phyloP scores from a whole-genome alignment of 768 basidiomycete genomes.

The Suillus luteus region DNA sequence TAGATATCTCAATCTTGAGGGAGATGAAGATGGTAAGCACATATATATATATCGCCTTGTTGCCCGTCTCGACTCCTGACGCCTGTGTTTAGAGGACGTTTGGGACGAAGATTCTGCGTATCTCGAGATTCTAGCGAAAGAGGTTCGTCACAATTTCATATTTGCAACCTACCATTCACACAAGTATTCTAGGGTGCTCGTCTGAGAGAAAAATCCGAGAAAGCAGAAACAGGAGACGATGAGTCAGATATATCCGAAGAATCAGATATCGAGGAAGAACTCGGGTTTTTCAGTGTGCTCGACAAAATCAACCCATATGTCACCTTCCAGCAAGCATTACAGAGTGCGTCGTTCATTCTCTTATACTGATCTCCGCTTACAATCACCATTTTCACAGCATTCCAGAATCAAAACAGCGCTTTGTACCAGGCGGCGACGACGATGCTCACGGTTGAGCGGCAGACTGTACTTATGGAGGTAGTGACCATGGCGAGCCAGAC shows the following conservation, averaged over 20 bases:
- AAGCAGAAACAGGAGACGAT: slow-evolving; percentile 35
- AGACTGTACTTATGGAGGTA: slow-evolving; percentile 41
- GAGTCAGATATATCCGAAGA: slow-evolving; percentile 47
- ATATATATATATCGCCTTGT: not conserved
- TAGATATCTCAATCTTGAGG: slow-evolving; percentile 60
- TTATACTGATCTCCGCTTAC: slow-evolving; percentile 13
- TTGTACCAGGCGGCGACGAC: slow-evolving; percentile 47
- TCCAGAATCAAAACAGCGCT: slow-evolving; percentile 71
- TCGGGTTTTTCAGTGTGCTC: slow-evolving; percentile 83
- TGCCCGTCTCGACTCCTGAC: slow-evolving; percentile 3
- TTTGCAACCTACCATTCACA: slow-evolving; percentile 1
- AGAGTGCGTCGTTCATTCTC: slow-evolving; percentile 49
- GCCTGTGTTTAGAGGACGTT: slow-evolving; percentile 63
- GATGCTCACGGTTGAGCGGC: slow-evolving; percentile 69
- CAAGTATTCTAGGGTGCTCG: slow-evolving; percentile 59
- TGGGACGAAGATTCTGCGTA: slow-evolving; percentile 92
- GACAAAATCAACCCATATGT: slow-evolving; percentile 78
- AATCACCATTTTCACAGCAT: slow-evolving; percentile 43
- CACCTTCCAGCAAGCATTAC: slow-evolving; percentile 76
- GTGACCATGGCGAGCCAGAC: not conserved
- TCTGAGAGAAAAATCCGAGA: slow-evolving; percentile 63
- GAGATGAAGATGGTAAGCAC: slow-evolving; percentile 58
- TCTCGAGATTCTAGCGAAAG: slow-evolving; percentile 80
- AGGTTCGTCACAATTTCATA: slow-evolving; percentile 46
- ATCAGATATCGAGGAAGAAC: slow-evolving; percentile 76